phyloP scores from a whole-genome alignment of 306 rosid genomes.

The Vigna trinervia region DNA sequence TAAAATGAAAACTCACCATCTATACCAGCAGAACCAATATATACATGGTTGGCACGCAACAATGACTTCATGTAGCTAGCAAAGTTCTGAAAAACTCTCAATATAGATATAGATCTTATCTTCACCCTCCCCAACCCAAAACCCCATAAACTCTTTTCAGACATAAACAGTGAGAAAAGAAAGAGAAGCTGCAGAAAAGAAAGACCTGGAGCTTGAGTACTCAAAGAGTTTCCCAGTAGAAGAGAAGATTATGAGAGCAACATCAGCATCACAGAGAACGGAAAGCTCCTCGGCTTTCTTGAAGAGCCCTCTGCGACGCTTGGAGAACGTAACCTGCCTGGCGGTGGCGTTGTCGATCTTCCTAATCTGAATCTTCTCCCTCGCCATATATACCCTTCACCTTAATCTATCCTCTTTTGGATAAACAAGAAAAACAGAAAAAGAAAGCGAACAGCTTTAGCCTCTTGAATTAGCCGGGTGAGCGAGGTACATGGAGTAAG shows the following conservation, averaged over 20 bases:
- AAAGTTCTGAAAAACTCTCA: not conserved
- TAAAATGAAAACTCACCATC: not conserved
- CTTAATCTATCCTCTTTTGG: slow-evolving; percentile 33
- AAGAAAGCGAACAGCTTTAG: slow-evolving; percentile 20
- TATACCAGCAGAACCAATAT: not conserved
- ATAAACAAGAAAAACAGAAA: not conserved
- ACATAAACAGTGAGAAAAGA: not conserved
- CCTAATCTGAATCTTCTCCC: slow-evolving; percentile 97
- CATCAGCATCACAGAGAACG: slow-evolving; percentile 92
- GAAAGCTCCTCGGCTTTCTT: slow-evolving; percentile 97
- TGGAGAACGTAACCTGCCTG: slow-evolving; percentile 93
- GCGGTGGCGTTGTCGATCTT: slow-evolving; percentile 93
- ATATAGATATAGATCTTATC: not conserved
- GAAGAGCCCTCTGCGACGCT: slow-evolving; percentile 85
- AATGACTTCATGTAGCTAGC: not conserved
- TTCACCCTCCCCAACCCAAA: not conserved
- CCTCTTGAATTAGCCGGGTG: not conserved
- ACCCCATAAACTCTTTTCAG: not conserved
- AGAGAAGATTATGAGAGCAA: slow-evolving; percentile 83
- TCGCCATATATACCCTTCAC: slow-evolving; percentile 61
- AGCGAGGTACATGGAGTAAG: not conserved
- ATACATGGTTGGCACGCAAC: not conserved
- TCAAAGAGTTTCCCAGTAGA: slow-evolving; percentile 88
- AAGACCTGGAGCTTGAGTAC: slow-evolving; percentile 79
- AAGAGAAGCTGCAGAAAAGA: slow-evolving; percentile 8